These are phyloP conservation scores for Starmera quercuum DNA, from an alignment of 805 yeast genomes.

Conservation along the genomic window DNA sequence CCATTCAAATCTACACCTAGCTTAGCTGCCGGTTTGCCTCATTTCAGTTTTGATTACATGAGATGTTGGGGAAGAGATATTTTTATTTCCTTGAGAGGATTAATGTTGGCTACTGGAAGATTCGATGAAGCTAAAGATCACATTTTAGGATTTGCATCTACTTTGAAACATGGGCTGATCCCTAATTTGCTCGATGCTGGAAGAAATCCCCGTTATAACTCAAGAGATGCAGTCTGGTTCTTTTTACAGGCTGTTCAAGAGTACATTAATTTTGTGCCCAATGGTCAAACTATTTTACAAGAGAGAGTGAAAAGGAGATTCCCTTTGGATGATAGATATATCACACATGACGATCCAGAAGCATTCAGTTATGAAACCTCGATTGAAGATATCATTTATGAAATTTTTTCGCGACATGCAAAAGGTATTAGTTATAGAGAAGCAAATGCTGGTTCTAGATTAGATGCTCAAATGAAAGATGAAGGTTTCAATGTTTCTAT, in stretches of 20 bases:
- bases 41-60: slow-evolving; percentile 85
- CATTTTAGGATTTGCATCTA: slow-evolving; percentile 80
- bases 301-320: slow-evolving; percentile 75
- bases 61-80: slow-evolving; percentile 99
- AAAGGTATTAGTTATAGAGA: slow-evolving; percentile 81
- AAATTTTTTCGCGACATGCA: slow-evolving; percentile 83
- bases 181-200: slow-evolving; percentile 93
- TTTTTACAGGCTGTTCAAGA: slow-evolving; percentile 86
- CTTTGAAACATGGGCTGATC: slow-evolving; percentile 89
- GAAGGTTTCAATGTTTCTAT: slow-evolving; percentile 86
- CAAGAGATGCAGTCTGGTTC: slow-evolving; percentile 97
- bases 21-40: slow-evolving; percentile 96
- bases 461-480: slow-evolving; percentile 88
- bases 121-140: slow-evolving; percentile 74
- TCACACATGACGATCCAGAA: slow-evolving; percentile 56
- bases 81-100: slow-evolving; percentile 79
- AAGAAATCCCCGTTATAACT: slow-evolving; percentile 87
- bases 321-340: slow-evolving; percentile 80
- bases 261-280: slow-evolving; percentile 59
- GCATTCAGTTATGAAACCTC: slow-evolving; percentile 72
- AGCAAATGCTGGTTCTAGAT: slow-evolving; percentile 85
- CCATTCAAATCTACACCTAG: slow-evolving; percentile 61
- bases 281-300: slow-evolving; percentile 58
- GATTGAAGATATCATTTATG: slow-evolving; percentile 72
- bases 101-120: slow-evolving; percentile 70